Evolutionary conservation across 176 grass and related monocot genomes (phyloP).

Genomic region (Tillandsia fasciculata): DNA sequence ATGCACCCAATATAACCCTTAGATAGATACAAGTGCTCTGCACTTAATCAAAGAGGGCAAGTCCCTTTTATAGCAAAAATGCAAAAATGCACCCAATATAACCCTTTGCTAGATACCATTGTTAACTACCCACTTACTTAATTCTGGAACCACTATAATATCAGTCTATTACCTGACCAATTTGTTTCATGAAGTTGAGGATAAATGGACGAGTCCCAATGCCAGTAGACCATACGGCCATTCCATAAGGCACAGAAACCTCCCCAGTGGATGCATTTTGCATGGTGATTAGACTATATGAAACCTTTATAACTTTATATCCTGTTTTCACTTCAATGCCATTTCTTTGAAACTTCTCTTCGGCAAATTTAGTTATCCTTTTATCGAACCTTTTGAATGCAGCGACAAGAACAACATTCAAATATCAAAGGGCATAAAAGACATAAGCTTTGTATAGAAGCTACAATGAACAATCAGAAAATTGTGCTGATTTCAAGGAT

Average conservation of each 20-base stretch:
- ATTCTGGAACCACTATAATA: too few relatives aligned
- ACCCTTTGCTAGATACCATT: too few relatives aligned
- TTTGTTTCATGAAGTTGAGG: constrained; percentile 94
- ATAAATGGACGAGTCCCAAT: constrained; percentile 85
- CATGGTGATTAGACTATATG: constrained; percentile 69
- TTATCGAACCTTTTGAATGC: constrained; percentile 72
- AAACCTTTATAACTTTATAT: constrained; percentile 80
- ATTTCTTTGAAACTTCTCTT: constrained; percentile 81
- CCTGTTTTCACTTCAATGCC: constrained; percentile 97
- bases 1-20: background rate
- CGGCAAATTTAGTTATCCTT: constrained; percentile 84
- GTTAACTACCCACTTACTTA: too few relatives aligned
- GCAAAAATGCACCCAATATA: too few relatives aligned
- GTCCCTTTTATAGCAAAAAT: too few relatives aligned
- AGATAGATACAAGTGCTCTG: too few relatives aligned
- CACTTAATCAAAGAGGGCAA: too few relatives aligned
- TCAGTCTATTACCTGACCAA: constrained; percentile 63
- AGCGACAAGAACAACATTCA: background rate
- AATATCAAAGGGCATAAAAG: background rate
- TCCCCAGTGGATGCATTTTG: constrained; percentile 47
- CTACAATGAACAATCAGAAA: too few relatives aligned
- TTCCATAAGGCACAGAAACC: constrained; percentile 72
- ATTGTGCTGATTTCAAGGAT: too few relatives aligned
- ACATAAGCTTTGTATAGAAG: too few relatives aligned
- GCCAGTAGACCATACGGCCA: constrained; percentile 95